These are phyloP conservation scores for Chimonanthus salicifolius DNA, from an alignment of 164 flowering plant genomes.

Conservation along the genomic window DNA sequence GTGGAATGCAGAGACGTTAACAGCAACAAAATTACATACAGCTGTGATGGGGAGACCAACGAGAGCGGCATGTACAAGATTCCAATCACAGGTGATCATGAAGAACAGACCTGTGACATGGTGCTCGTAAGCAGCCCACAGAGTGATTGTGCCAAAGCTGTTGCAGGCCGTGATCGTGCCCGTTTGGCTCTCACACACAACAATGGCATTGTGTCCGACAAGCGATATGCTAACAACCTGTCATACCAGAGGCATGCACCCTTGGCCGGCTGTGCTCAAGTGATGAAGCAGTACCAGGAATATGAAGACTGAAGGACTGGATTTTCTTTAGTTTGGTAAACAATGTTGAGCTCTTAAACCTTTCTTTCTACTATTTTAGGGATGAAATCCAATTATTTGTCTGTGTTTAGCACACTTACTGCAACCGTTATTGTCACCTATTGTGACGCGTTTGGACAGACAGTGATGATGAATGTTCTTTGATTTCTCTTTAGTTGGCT, in stretches of 20 bases:
- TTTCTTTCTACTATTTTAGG: neutral
- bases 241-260: conserved; percentile 43
- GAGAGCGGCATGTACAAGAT: conserved; percentile 45
- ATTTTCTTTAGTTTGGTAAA: neutral
- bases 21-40: conserved; percentile 24
- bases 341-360: neutral
- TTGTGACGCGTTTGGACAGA: no score
- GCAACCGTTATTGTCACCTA: no score
- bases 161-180: conserved; percentile 56
- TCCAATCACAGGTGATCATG: conserved; percentile 39
- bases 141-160: conserved; percentile 22
- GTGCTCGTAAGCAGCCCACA: conserved; percentile 53
- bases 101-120: conserved; percentile 45
- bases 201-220: conserved; percentile 56
- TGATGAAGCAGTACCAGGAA: conserved; percentile 47
- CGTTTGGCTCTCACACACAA: conserved; percentile 48
- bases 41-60: conserved; percentile 42
- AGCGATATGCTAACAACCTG: conserved; percentile 52
- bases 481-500: no score
- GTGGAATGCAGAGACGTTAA: conserved; percentile 53
- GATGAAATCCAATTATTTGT: no score
- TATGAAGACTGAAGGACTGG: neutral
- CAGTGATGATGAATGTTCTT: no score
- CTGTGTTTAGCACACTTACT: no score
- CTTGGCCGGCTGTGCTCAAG: conserved; percentile 33